A percentile compares a stretch with the other conserved stretches of the same genome.
Conservation (phyloP, 495 filamentous ascomycete species). For the Penicillium samsonianum region DNA sequence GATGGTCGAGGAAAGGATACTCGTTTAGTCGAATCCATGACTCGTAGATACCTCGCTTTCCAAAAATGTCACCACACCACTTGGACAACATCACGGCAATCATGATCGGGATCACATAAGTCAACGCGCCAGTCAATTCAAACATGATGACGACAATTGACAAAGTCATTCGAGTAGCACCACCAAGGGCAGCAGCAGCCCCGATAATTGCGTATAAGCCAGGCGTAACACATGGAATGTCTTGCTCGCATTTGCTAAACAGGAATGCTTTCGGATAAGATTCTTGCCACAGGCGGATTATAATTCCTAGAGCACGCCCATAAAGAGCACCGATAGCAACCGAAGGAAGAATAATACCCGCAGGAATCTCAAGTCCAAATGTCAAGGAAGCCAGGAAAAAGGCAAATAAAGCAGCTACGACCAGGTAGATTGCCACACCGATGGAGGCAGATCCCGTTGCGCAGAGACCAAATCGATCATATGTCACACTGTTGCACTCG, state of each 20-base stretch:
- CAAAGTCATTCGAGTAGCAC: constrained; percentile 94
- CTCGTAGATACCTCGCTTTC: constrained; percentile 93
- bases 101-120: constrained; percentile 98
- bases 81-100: constrained; percentile 98
- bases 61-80: constrained; percentile 97
- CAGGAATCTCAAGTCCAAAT: constrained; percentile 95
- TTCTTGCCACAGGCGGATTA: constrained; percentile 85
- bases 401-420: constrained; percentile 77
- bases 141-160: constrained; percentile 99
- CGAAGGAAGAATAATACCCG: constrained; percentile 95
- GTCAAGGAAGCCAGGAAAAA: constrained; percentile 86
- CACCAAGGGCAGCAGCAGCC: constrained; percentile 92
- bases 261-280: constrained; percentile 72
- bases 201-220: constrained; percentile 97
- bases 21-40: constrained; percentile 96
- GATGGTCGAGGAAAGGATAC: constrained; percentile 94
- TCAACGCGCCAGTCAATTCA: constrained; percentile 92
- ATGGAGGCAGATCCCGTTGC: constrained; percentile 70
- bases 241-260: constrained; percentile 81
- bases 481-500: constrained; percentile 75
- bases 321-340: constrained; percentile 94
- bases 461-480: constrained; percentile 88
- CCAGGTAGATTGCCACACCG: constrained; percentile 73
- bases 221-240: constrained; percentile 87
- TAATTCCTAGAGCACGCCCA: constrained; percentile 86